Percentiles rank a stretch among this genome's conserved stretches.
These are phyloP conservation scores for Asterionellopsis glacialis DNA, from an alignment of 108 stramenopile species.

Conservation along the genomic window DNA sequence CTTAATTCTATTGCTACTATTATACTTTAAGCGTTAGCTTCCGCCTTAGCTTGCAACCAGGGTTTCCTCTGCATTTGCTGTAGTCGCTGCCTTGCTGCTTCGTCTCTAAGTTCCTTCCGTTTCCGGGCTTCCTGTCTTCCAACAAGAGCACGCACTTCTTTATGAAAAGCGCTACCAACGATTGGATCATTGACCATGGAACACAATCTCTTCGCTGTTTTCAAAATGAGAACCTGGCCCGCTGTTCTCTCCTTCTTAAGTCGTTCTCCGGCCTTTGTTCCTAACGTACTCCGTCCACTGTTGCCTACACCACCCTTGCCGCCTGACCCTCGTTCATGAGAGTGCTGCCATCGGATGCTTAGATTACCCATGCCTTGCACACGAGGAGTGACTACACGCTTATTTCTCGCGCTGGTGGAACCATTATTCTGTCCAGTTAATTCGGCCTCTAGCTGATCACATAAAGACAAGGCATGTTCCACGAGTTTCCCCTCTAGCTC, in stretches of 20 bases:
- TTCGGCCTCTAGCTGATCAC: constrained; percentile 69
- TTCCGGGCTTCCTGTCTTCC: constrained; percentile 66
- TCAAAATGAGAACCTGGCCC: constrained; percentile 75
- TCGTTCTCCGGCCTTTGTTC: constrained; percentile 9
- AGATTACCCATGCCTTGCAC: constrained; percentile 72
- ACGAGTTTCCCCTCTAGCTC: constrained; percentile 80
- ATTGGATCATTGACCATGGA: constrained; percentile 50
- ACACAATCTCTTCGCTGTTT: constrained; percentile 77
- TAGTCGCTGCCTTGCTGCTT: constrained; percentile 66
- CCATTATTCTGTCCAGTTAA: constrained; percentile 26
- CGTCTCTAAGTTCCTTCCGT: constrained; percentile 44
- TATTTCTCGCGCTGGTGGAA: constrained; percentile 9
- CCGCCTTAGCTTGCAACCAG: constrained; percentile 66
- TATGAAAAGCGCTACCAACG: constrained; percentile 76
- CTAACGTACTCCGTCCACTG: constrained; percentile 32
- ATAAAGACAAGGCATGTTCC: constrained; percentile 65
- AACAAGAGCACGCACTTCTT: constrained; percentile 60
- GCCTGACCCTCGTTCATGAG: constrained; percentile 82
- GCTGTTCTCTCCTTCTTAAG: constrained; percentile 45
- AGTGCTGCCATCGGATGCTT: constrained; percentile 87
- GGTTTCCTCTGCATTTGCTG: constrained; percentile 88
- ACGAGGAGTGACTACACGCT: constrained; percentile 62
- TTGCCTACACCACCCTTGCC: constrained; percentile 84
- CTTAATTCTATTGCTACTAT: too few relatives aligned
- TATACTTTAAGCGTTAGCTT: background rate